Percentiles rank a stretch among this genome's conserved stretches.
Evolutionary conservation across 345 rosid species (phyloP).

Genomic region (Aethionema arabicum): DNA sequence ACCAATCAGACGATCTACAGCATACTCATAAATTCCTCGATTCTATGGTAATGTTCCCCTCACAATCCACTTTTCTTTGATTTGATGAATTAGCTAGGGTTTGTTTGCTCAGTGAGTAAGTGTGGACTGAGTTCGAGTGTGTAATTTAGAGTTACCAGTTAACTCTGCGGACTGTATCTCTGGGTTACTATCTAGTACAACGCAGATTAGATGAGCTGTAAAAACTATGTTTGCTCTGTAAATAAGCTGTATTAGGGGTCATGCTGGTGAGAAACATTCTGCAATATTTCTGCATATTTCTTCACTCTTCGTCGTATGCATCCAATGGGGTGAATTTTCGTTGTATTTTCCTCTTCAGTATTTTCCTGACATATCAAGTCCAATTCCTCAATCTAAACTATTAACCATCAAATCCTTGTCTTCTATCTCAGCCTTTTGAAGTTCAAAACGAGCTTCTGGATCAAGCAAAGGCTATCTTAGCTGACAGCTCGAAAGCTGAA

Average conservation of each 20-base stretch:
- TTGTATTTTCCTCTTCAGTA: slow-evolving; percentile 2
- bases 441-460: slow-evolving; percentile 50
- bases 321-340: not conserved
- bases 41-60: slow-evolving; percentile 48
- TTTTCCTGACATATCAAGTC: not conserved
- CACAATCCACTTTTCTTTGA: slow-evolving; percentile 9
- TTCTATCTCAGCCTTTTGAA: slow-evolving; percentile 46
- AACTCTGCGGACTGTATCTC: slow-evolving; percentile 1
- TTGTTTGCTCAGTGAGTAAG: slow-evolving; percentile 5
- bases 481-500: slow-evolving; percentile 30
- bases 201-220: not conserved
- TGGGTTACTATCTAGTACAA: not conserved
- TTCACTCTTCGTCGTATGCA: not conserved
- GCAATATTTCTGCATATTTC: no score
- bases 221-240: not conserved
- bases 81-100: slow-evolving; percentile 20
- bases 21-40: slow-evolving; percentile 54
- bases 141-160: not conserved
- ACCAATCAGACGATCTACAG: slow-evolving; percentile 45
- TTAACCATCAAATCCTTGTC: not conserved
- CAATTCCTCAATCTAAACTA: slow-evolving; percentile 17
- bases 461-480: slow-evolving; percentile 54
- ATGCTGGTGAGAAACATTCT: not conserved
- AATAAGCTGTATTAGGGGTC: slow-evolving; percentile 10
- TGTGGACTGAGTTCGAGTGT: slow-evolving; percentile 1